These are phyloP conservation scores for Neofusicoccum kwambonambiense DNA, from an alignment of 2,329 filamentous ascomycete species.

Conservation along the genomic window DNA sequence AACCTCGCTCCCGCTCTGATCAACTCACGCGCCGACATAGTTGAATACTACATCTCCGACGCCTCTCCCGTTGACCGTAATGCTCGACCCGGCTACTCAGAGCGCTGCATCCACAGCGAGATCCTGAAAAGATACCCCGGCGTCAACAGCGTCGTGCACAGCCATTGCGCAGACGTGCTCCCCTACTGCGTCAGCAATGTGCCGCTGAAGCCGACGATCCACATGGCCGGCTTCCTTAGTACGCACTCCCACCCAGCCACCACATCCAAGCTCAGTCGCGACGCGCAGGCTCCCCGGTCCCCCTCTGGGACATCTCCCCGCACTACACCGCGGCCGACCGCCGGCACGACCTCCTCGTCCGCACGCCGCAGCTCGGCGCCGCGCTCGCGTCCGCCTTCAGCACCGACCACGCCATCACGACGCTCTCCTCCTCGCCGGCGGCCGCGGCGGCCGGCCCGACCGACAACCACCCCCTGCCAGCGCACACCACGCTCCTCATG, in stretches of 20 bases:
- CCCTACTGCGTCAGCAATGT: slow-evolving; percentile 41
- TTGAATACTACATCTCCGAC: slow-evolving; percentile 46
- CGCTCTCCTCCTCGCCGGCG: not conserved
- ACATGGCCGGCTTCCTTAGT: slow-evolving; percentile 48
- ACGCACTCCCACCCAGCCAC: not conserved
- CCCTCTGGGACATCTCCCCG: slow-evolving; percentile 36
- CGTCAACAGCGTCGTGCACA: slow-evolving; percentile 46
- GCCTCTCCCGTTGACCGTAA: slow-evolving; percentile 37
- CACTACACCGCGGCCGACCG: slow-evolving; percentile 28
- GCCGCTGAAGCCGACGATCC: slow-evolving; percentile 37
- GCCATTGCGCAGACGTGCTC: slow-evolving; percentile 42
- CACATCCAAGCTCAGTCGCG: not conserved
- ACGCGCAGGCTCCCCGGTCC: slow-evolving; percentile 31
- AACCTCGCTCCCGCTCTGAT: slow-evolving; percentile 46
- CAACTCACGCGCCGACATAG: slow-evolving; percentile 40
- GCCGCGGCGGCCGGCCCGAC: not conserved
- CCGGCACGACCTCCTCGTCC: slow-evolving; percentile 38
- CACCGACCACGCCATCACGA: not conserved
- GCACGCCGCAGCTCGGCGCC: slow-evolving; percentile 31
- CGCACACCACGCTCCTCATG: slow-evolving; percentile 40
- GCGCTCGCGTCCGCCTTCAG: slow-evolving; percentile 37
- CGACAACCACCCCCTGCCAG: slow-evolving; percentile 35
- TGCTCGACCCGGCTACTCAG: slow-evolving; percentile 36
- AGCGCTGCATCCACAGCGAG: slow-evolving; percentile 47
- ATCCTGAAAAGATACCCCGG: slow-evolving; percentile 46